Percentiles rank a stretch among this genome's conserved stretches.
phyloP scores from a whole-genome alignment of 345 rosid genomes.

The Syzygium grande region DNA sequence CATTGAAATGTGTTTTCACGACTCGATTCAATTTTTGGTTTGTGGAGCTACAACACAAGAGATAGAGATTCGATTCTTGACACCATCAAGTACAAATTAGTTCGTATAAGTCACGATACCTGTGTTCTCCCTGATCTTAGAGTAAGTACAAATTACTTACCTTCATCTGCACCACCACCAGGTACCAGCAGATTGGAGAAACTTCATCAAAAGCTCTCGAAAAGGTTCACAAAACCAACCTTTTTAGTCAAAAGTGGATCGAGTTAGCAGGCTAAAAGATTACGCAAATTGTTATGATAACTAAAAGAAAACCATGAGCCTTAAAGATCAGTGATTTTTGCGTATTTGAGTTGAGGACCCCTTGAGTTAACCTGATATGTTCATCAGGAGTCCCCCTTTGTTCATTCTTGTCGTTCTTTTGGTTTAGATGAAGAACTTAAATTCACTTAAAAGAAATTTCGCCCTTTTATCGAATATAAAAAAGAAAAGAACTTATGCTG shows the following conservation, averaged over 20 bases:
- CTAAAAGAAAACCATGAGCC: neutral
- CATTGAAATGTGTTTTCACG: neutral
- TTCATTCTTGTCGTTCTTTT: neutral
- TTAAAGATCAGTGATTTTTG: neutral
- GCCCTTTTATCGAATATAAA: neutral
- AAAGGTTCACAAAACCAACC: neutral
- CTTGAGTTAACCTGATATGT: neutral
- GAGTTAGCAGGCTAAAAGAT: no score
- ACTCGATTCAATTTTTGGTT: neutral
- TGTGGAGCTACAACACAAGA: neutral
- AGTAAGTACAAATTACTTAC: neutral
- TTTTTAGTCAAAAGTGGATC: neutral
- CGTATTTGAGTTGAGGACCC: neutral
- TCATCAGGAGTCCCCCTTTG: neutral
- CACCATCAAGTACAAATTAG: neutral
- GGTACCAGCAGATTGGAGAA: neutral
- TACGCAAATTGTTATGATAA: no score
- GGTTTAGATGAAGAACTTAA: neutral
- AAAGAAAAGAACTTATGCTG: neutral
- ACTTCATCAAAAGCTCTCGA: neutral
- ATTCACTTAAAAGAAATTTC: neutral
- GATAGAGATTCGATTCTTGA: neutral
- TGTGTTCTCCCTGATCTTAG: no score
- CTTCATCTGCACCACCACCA: neutral
- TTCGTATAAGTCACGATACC: neutral